Conservation (phyloP, 2,329 filamentous ascomycete species). For the Colletotrichum sansevieriae region DNA sequence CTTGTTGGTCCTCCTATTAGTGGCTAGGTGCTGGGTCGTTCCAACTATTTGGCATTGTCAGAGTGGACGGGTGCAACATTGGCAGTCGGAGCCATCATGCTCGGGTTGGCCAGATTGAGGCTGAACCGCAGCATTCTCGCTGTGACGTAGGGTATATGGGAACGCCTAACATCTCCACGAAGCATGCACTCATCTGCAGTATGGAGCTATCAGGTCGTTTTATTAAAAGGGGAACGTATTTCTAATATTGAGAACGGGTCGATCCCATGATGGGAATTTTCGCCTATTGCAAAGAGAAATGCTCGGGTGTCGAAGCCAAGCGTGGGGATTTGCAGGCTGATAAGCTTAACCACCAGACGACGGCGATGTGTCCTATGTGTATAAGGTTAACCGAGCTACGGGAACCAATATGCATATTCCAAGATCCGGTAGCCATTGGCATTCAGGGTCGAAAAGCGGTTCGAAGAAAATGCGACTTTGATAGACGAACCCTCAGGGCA, state of each 20-base stretch:
- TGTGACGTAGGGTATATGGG: neutral
- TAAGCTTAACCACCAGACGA: neutral
- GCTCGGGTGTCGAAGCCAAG: neutral
- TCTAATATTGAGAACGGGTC: too few species aligned
- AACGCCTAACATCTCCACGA: too few species aligned
- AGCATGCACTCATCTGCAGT: too few species aligned
- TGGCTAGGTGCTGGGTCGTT: slow-evolving; percentile 52
- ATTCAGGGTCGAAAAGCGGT: too few species aligned
- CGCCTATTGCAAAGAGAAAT: neutral
- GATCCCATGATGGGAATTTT: neutral
- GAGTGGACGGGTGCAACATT: slow-evolving; percentile 53
- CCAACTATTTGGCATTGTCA: slow-evolving; percentile 56
- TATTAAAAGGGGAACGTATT: too few species aligned
- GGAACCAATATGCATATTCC: too few species aligned
- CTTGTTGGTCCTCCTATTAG: slow-evolving; percentile 58
- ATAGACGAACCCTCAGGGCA: too few species aligned
- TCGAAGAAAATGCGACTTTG: too few species aligned
- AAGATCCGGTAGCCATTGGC: too few species aligned
- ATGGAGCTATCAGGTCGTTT: too few species aligned
- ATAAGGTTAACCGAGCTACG: too few species aligned
- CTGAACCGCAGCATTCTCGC: slow-evolving; percentile 6
- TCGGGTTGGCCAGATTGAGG: slow-evolving; percentile 42
- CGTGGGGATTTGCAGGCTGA: neutral
- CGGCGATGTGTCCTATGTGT: neutral
- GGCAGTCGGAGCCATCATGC: slow-evolving; percentile 47